These are phyloP conservation scores for Dothideomycetidae sp. DNA, from an alignment of 2,329 filamentous ascomycete species.

Conservation along the genomic window DNA sequence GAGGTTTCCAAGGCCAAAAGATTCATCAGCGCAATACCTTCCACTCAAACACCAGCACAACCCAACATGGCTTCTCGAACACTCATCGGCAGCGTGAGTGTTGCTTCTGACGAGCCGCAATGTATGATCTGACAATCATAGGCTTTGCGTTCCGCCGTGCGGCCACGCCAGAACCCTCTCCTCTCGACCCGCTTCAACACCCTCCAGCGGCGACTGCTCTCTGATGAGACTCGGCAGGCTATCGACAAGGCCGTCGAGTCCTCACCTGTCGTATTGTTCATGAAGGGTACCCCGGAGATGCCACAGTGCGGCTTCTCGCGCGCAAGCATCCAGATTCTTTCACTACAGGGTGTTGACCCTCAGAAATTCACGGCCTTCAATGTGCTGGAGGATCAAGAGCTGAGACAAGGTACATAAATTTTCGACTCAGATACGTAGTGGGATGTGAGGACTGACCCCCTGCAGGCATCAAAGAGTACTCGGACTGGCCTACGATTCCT, in stretches of 20 bases:
- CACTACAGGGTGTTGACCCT: constrained; percentile 87
- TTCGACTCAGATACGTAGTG: background rate
- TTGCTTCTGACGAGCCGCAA: background rate
- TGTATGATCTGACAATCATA: constrained; percentile 14
- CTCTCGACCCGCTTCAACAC: constrained; percentile 32
- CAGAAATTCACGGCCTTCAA: constrained; percentile 97
- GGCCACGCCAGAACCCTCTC: constrained; percentile 26
- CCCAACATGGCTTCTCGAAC: constrained; percentile 4
- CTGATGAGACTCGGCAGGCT: constrained; percentile 60
- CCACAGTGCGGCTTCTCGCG: constrained; percentile 96
- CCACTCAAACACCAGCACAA: background rate
- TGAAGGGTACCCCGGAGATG: constrained; percentile 95
- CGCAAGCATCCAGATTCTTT: constrained; percentile 86
- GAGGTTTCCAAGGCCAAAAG: constrained; percentile 1
- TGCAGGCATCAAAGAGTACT: constrained; percentile 93
- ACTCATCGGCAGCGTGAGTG: constrained; percentile 3
- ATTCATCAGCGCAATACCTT: background rate
- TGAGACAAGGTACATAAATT: constrained; percentile 54
- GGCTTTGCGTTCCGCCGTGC: constrained; percentile 34
- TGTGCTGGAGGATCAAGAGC: constrained; percentile 78
- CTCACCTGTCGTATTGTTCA: constrained; percentile 90
- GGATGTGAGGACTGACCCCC: background rate
- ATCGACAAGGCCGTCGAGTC: constrained; percentile 84
- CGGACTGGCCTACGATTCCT: constrained; percentile 96
- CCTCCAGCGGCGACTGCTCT: constrained; percentile 53